Evolutionary conservation across 495 filamentous ascomycete species (phyloP).

Genomic region (Chaetomium cochliodes): DNA sequence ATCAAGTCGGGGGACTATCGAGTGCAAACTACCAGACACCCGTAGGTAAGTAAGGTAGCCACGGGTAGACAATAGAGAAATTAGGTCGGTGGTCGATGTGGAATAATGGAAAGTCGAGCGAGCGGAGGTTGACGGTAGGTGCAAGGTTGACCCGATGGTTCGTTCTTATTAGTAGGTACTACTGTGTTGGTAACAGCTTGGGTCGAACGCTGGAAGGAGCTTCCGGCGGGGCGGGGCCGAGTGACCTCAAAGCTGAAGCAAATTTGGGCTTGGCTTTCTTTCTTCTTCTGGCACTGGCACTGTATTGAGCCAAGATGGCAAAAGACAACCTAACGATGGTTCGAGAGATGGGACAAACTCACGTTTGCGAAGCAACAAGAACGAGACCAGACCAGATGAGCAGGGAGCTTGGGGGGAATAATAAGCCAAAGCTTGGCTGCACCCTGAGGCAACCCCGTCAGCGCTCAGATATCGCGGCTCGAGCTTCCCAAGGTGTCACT

Average conservation of each 20-base stretch:
- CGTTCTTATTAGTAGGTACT: too few relatives aligned
- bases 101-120: not conserved
- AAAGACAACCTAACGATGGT: not conserved
- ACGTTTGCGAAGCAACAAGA: constrained; percentile 1
- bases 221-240: not conserved
- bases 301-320: not conserved
- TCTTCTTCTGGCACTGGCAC: not conserved
- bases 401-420: constrained; percentile 20
- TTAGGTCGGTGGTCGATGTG: not conserved
- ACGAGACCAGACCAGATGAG: constrained; percentile 9
- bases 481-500: constrained; percentile 18
- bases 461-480: constrained; percentile 12
- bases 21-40: too few relatives aligned
- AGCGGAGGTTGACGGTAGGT: not conserved
- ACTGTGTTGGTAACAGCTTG: too few relatives aligned
- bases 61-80: not conserved
- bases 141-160: not conserved
- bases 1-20: too few relatives aligned
- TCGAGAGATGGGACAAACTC: constrained; percentile 3
- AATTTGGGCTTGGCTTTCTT: not conserved
- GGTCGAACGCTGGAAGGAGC: not conserved
- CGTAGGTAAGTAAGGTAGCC: not conserved
- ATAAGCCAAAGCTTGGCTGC: constrained; percentile 30
- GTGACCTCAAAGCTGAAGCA: constrained; percentile 4
- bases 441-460: constrained; percentile 8